Percentiles rank a stretch among this genome's conserved stretches.
Evolutionary conservation across 495 filamentous ascomycete species (phyloP).

Genomic region (Monascus purpureus): DNA sequence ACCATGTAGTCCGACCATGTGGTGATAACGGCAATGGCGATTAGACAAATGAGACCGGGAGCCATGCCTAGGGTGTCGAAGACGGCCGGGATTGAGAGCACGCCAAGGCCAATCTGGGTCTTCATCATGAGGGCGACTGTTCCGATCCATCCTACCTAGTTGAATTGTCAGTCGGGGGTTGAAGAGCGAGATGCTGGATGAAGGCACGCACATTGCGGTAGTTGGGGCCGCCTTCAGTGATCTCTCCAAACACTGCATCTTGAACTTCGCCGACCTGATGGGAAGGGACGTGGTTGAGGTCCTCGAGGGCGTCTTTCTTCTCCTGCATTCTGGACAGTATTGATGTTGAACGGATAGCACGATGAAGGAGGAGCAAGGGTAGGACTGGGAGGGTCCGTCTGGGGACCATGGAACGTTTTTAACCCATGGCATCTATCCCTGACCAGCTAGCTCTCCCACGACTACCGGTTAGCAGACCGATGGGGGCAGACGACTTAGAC

Average conservation of each 20-base stretch:
- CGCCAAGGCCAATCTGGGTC: slow-evolving; percentile 44
- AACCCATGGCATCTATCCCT: no score
- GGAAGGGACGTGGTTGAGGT: no score
- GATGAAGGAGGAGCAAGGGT: no score
- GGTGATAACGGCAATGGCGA: slow-evolving; percentile 44
- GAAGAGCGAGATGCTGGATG: not conserved
- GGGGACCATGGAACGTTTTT: no score
- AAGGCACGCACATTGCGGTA: slow-evolving; percentile 1
- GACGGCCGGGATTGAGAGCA: slow-evolving; percentile 43
- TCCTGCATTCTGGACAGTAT: no score
- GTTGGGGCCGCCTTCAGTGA: slow-evolving; percentile 1
- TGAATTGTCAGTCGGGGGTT: not conserved
- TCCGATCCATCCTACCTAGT: slow-evolving; percentile 23
- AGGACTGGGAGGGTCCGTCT: no score
- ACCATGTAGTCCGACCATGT: slow-evolving; percentile 64
- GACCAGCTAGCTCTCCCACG: no score
- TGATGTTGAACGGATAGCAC: no score
- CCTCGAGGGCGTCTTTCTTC: no score
- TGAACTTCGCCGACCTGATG: not conserved
- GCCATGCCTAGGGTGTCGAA: slow-evolving; percentile 51
- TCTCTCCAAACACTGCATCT: slow-evolving; percentile 1
- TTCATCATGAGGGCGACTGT: slow-evolving; percentile 28
- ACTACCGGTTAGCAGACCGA: no score
- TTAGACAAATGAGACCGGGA: slow-evolving; percentile 33
- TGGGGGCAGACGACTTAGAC: no score